Evolutionary conservation across 2,329 filamentous ascomycete genomes (phyloP).

Genomic region (Arachnopeziza araneosa): DNA sequence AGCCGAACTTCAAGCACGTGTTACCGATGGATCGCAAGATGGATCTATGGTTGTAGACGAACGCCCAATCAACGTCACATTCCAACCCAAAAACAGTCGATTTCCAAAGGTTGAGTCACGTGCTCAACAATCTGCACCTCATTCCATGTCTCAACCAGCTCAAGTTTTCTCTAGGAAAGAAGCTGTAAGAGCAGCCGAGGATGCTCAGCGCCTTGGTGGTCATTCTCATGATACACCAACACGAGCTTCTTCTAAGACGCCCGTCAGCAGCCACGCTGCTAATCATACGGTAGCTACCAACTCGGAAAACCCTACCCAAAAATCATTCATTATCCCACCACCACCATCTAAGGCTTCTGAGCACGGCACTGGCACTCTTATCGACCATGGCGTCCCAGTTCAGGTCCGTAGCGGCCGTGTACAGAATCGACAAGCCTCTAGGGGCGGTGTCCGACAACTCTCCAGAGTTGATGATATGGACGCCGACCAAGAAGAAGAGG

Average conservation of each 20-base stretch:
- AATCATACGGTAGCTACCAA: neutral
- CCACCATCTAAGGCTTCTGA: neutral
- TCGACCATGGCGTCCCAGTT: neutral
- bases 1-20: constrained; percentile 50
- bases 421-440: neutral
- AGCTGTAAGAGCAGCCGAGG: neutral
- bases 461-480: neutral
- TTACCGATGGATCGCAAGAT: constrained; percentile 43
- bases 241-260: neutral
- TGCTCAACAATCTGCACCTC: neutral
- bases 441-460: neutral
- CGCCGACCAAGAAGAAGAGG: neutral
- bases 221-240: neutral
- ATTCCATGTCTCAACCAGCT: neutral
- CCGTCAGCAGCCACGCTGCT: neutral
- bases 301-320: neutral
- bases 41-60: constrained; percentile 44
- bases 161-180: neutral
- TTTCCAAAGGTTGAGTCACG: neutral
- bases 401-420: neutral
- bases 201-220: neutral
- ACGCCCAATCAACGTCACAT: constrained; percentile 21
- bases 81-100: neutral
- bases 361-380: neutral
- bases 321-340: neutral